Evolutionary conservation across 192 early-diverging fungal species (phyloP), one percentile per base, ranked within the genome.

Genomic region (Coemansia javaensis): DNA sequence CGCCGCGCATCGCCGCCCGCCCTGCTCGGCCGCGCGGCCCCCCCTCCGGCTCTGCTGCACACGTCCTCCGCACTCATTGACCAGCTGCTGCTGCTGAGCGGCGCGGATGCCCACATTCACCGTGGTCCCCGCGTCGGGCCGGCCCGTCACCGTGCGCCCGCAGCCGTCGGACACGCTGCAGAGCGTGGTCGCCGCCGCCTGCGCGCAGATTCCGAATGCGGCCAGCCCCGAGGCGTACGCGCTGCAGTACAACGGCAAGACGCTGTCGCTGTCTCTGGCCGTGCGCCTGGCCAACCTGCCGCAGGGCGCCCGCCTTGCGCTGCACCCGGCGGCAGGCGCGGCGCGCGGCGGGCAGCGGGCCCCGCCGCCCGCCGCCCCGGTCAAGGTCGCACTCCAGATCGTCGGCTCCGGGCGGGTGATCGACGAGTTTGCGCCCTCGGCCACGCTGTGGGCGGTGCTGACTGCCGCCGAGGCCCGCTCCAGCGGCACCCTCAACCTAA

Each of bases 271-370:
- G 16, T 79, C 88, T 6, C 68, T 88, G 9, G 76, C 84, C 1
- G 74, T 91, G 14, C 82, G 90, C 27, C 87, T 90, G 66, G 86
- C 88, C 24, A 90, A 90, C 55, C 63, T 94, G 25, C 83, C 89
- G 3, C 67, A 83, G 3, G 86, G 86, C 12, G 90, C 89, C 37
- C 90, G 83, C 47, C 78, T 94, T 7, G 72, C 70, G 27, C 69
- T 94, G 14, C 47, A 35, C 18, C 41, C 56, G 5, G 47, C 45
- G 9, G 44, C 49, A 17, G 9, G 18, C 0, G 1, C n/a, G 22
- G 39, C 33, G 47, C 32, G 2, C 38, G 15, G 33, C 11, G 34
- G 53, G 15, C 44, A 45, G 15, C 12, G 0, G 7, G 10, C 34
- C 18, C 14, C 48, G 31, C 24, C 35, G 34, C 11, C 47, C 45